Conservation (phyloP, 2,329 filamentous ascomycete genomes). For the Monilinia fructicola region DNA sequence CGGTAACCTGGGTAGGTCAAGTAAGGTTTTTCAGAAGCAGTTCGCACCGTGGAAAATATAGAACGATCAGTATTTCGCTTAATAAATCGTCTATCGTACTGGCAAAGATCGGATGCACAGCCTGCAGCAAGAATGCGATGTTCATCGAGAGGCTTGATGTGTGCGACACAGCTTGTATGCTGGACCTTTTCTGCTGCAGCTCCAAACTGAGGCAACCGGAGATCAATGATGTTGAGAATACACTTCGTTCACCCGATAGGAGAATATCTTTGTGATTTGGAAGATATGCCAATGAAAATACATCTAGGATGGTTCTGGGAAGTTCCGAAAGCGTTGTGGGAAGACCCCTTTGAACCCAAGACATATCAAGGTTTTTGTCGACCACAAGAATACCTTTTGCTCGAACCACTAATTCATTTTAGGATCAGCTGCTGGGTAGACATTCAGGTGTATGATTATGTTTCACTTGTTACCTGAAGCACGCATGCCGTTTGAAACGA, state of each 20-base stretch:
- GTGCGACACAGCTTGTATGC: slow-evolving; percentile 47
- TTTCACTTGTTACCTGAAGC: not conserved
- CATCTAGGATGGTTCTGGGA: slow-evolving; percentile 39
- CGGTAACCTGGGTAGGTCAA: slow-evolving; percentile 51
- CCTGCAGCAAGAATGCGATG: slow-evolving; percentile 56
- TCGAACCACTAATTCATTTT: slow-evolving; percentile 13
- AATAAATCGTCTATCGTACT: slow-evolving; percentile 57
- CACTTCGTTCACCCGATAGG: slow-evolving; percentile 53
- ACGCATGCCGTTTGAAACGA: not conserved
- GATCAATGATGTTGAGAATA: slow-evolving; percentile 38
- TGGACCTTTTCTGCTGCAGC: slow-evolving; percentile 31
- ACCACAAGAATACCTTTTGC: slow-evolving; percentile 17
- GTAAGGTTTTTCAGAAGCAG: slow-evolving; percentile 41
- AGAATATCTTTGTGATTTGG: slow-evolving; percentile 47
- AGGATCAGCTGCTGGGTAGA: not conserved
- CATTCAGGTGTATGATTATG: not conserved
- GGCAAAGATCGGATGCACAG: slow-evolving; percentile 49
- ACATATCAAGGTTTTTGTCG: slow-evolving; percentile 12
- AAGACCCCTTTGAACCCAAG: slow-evolving; percentile 7
- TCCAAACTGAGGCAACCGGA: slow-evolving; percentile 35
- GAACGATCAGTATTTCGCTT: not conserved
- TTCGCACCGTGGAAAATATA: not conserved
- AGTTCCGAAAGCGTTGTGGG: not conserved
- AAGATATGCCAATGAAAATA: slow-evolving; percentile 53
- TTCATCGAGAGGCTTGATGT: slow-evolving; percentile 50